A percentile compares a stretch with the other conserved stretches of the same genome.
These are phyloP conservation scores for Globisporangium nodosum DNA, from an alignment of 352 stramenopile species.

Conservation along the genomic window DNA sequence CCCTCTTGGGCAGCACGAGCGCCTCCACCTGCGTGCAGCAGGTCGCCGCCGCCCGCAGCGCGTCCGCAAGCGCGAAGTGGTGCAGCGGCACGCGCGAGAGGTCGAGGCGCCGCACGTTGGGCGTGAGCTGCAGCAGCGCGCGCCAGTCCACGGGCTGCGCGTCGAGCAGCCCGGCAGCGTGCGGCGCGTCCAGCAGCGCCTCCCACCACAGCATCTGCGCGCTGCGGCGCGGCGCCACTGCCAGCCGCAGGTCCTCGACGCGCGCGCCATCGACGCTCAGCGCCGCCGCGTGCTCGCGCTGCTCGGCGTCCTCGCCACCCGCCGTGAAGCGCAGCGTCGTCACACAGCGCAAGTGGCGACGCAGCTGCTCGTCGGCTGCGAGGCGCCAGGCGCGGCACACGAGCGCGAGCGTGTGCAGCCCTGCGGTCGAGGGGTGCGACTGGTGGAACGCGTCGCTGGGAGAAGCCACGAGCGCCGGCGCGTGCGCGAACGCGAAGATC, in stretches of 20 bases:
- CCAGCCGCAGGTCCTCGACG: constrained; percentile 19
- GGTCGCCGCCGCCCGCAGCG: constrained; percentile 26
- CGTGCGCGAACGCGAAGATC: not conserved
- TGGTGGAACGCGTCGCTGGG: not conserved
- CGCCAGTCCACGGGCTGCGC: constrained; percentile 43
- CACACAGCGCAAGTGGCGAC: constrained; percentile 13
- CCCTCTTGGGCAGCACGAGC: constrained; percentile 32
- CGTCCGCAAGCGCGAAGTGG: constrained; percentile 30
- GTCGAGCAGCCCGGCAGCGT: constrained; percentile 5
- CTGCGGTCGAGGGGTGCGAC: not conserved
- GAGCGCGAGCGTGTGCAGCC: constrained; percentile 16
- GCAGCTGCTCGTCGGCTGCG: constrained; percentile 15
- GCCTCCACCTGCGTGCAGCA: constrained; percentile 27
- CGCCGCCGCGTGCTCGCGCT: constrained; percentile 12
- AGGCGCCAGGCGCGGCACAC: constrained; percentile 28
- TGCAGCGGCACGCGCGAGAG: constrained; percentile 33
- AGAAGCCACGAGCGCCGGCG: not conserved
- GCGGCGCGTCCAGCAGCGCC: constrained; percentile 3
- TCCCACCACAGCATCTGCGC: constrained; percentile 32
- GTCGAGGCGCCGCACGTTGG: constrained; percentile 36
- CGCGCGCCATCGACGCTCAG: constrained; percentile 13
- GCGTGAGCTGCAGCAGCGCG: constrained; percentile 22
- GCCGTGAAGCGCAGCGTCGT: constrained; percentile 24
- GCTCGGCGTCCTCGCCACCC: constrained; percentile 19
- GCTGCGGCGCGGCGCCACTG: constrained; percentile 12